Base-by-base conservation (phyloP, 2,329 filamentous ascomycete genomes). In the Akanthomyces muscarius region DNA sequence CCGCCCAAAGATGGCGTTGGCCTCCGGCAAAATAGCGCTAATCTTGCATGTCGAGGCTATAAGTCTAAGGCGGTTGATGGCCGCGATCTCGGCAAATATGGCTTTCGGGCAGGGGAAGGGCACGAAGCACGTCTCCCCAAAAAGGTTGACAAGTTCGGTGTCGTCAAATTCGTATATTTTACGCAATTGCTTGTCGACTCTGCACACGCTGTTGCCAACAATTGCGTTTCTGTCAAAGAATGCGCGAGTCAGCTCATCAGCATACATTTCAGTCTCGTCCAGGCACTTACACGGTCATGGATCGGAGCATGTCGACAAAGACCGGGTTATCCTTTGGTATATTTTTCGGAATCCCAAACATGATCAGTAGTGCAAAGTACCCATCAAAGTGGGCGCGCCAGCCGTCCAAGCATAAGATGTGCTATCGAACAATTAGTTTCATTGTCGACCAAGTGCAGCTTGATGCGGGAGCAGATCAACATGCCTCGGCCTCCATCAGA, bases 321-420 rank as follows among this genome's bases (percentile, higher is more conserved):
- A 54, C 42, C n/a, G 60, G 60, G 33, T 62, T 62, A 16, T 45
- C 41, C 28, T 33, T 45, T 11, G 60, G 60, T 45, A 62, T 42
- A 16, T 18, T 10, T 25, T 48, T 50, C 11, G 60, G 60, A 1
- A 62, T 55, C 18, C 60, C 60, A 56, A 62, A 56, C 60, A 56
- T 62, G 21, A 16, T 48, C 11, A 62, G 28, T 0, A 62, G 52
- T 3, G 52, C 60, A n/a, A 62, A 62, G 13, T 55, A 62, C 16
- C 60, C 60, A 33, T 62, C 45, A 25, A 62, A 55, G 7, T 62
- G 60, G 23, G 60, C 60, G n/a, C 60, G 51, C 60, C 60, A 62
- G 18, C 60, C 60, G 2, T n/a, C 23, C 44, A 62, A 5, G n/a
- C 50, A 62, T 36, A 62, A 33, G 13, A 62, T 53, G 33, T 62